Evolutionary conservation across 257 asterid species (phyloP).

Genomic region (Solanum medicagineum): DNA sequence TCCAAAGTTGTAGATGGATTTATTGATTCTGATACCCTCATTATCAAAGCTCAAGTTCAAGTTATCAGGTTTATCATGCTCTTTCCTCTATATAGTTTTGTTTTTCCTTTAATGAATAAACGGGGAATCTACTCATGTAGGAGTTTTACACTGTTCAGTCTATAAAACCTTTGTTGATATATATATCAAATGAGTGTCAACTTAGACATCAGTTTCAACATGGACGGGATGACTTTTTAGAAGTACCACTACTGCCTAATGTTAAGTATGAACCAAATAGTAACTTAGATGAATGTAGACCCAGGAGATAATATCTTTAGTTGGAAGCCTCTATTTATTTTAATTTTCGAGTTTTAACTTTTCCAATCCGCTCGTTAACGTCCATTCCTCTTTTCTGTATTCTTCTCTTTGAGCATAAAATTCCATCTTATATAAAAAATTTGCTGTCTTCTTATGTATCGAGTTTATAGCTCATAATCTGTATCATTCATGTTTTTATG

Average conservation of each 20-base stretch:
- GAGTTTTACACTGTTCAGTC: neutral
- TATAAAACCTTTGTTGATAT: neutral
- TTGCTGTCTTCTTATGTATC: neutral
- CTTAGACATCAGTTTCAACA: neutral
- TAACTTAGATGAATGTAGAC: neutral
- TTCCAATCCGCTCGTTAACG: neutral
- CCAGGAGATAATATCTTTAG: neutral
- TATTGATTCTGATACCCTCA: constrained; percentile 73
- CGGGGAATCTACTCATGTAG: neutral
- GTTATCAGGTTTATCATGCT: constrained; percentile 48
- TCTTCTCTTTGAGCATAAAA: neutral
- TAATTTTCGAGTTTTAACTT: neutral
- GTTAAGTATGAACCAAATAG: neutral
- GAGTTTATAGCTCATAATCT: neutral
- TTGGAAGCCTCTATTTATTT: neutral
- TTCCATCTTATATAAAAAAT: neutral
- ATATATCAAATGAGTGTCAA: neutral
- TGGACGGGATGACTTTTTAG: neutral
- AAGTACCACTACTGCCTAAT: neutral
- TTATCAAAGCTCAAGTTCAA: constrained; percentile 92
- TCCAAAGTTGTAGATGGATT: constrained; percentile 79
- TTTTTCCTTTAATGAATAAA: neutral
- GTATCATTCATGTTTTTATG: neutral
- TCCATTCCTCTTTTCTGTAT: neutral
- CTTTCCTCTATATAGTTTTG: neutral